Evolutionary conservation across 192 early-diverging fungal genomes (phyloP).

Genomic region (Backusella macrospora): DNA sequence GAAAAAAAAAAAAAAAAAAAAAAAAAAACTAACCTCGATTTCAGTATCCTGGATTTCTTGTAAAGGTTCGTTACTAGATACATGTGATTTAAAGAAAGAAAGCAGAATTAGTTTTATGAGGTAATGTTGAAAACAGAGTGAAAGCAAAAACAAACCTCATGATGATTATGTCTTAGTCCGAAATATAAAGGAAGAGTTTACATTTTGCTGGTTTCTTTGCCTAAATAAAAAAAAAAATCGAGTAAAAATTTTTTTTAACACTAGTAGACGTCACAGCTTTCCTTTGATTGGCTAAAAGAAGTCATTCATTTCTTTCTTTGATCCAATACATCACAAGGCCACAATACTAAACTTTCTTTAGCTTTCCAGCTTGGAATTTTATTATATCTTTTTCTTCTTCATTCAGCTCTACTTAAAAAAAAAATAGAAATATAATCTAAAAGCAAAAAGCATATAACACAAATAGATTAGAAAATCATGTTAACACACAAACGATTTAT

Average conservation of each 20-base stretch:
- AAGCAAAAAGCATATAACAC: too few relatives aligned
- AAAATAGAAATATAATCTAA: too few relatives aligned
- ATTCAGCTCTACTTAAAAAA: too few relatives aligned
- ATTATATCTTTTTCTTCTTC: too few relatives aligned
- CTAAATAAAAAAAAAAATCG: conserved; percentile 21
- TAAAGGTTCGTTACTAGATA: conserved; percentile 34
- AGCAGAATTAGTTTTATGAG: neutral
- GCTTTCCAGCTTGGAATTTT: too few relatives aligned
- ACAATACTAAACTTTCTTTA: neutral
- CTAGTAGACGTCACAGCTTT: conserved; percentile 9
- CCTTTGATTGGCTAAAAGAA: neutral
- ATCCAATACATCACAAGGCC: neutral
- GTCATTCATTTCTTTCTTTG: neutral
- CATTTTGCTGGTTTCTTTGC: conserved; percentile 15
- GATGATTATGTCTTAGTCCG: conserved; percentile 12
- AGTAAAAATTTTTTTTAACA: conserved; percentile 17
- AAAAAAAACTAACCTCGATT: conserved; percentile 32
- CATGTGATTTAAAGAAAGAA: neutral
- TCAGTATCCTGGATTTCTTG: conserved; percentile 36
- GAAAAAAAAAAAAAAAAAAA: conserved; percentile 13
- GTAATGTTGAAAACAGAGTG: neutral
- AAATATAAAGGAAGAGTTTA: conserved; percentile 15
- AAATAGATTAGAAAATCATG: neutral
- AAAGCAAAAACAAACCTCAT: conserved; percentile 14
- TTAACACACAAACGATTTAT: neutral